Evolutionary conservation across 768 basidiomycete genomes (phyloP), one percentile per base, ranked within the genome.

Genomic region (Suillus placidus): DNA sequence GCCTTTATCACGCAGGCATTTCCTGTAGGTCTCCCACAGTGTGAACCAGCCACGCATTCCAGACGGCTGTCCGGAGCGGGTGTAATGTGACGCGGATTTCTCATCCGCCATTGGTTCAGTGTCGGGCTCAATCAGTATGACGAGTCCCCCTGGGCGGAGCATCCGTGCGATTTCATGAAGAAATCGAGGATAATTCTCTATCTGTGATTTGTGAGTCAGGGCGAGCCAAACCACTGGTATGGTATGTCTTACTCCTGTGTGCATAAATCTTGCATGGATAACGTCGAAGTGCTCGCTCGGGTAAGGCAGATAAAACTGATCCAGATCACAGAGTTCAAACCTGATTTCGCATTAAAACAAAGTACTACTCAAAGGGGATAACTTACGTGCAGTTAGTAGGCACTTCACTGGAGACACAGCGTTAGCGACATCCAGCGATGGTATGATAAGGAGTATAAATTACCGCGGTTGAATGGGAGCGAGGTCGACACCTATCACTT

Each of bases 321-420:
- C 86, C 65, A 91, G 78, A 73, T 91, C 87, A 74, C 87, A 91
- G 16, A 91, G 80, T 70, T 91, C 90, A 90, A 91, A 37, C 90
- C 91, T 63, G 43, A 61, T 56, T 10, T 35, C 51, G 35, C 26
- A 58, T 60, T 43, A 60, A 69, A n/a, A 63, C 61, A 14, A 57
- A 45, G 49, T 52, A n/a, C 23, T 51, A 13, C 62, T 55, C 56
- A 40, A 60, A 38, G 58, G 23, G 40, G 49, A 43, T 37, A 69
- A 80, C 89, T 79, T 82, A 89, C 88, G 86, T 87, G 89, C 88
- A 90, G 67, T 90, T 90, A 20, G 84, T 83, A 51, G 89, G 89
- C 32, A 90, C 89, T 42, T 80, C 79, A 67, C 88, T 90, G 73
- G 66, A 70, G 64, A 58, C 38, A 47, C n/a, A n/a, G n/a, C 34